A percentile compares a stretch with the other conserved stretches of the same genome.
phyloP scores from a whole-genome alignment of 176 grass and related monocot genomes.

The Oryza glaberrima region DNA sequence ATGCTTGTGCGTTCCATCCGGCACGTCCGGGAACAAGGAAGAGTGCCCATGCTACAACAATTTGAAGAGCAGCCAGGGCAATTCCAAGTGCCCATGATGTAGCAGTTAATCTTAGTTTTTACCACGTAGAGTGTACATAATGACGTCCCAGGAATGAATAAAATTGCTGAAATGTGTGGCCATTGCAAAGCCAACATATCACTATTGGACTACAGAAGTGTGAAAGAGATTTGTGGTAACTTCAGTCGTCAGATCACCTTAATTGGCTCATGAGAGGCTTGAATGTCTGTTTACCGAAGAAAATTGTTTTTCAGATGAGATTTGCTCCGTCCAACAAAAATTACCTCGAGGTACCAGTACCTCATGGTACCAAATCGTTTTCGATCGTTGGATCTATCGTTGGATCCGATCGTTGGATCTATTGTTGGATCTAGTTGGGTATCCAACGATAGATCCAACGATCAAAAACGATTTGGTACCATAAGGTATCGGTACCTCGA shows the following conservation, averaged over 20 bases:
- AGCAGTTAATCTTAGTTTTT: not conserved
- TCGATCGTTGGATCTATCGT: no score
- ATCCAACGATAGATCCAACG: no score
- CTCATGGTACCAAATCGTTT: no score
- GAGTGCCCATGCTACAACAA: constrained; percentile 59
- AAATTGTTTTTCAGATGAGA: no score
- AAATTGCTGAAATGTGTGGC: not conserved
- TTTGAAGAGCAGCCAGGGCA: constrained; percentile 14
- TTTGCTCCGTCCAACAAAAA: no score
- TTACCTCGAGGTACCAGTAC: no score
- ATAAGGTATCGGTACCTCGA: no score
- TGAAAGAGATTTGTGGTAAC: not conserved
- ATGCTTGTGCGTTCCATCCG: constrained; percentile 51
- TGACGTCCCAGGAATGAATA: not conserved
- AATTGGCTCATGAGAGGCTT: not conserved
- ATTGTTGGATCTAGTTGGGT: no score
- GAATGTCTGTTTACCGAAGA: not conserved
- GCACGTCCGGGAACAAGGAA: constrained; percentile 46
- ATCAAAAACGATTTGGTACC: no score
- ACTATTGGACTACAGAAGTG: not conserved
- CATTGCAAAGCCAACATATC: no score
- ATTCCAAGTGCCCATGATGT: not conserved
- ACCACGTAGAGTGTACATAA: not conserved
- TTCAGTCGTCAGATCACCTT: not conserved
- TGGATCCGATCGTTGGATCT: no score